Conservation (phyloP, 176 grass and related monocot genomes). For the Oryza glaberrima region DNA sequence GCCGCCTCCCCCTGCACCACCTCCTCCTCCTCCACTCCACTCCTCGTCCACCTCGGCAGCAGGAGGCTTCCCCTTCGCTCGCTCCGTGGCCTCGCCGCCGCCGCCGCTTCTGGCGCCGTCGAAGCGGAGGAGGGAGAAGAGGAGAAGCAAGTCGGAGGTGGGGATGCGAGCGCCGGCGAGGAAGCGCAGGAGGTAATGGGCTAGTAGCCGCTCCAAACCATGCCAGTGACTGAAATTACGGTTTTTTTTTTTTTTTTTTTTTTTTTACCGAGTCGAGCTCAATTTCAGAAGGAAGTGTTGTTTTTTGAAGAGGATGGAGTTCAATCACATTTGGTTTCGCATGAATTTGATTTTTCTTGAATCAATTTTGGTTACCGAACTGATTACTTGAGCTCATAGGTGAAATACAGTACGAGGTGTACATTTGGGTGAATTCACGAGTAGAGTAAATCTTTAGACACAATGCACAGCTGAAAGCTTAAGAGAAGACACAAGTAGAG, state of each 20-base stretch:
- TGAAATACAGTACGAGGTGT: not conserved
- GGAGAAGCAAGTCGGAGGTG: slow-evolving; percentile 2
- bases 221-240: not conserved
- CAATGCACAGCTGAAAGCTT: not conserved
- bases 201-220: not conserved
- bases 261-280: not conserved
- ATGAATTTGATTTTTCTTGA: not conserved
- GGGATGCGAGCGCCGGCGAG: not conserved
- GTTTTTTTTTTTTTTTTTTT: not conserved
- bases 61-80: slow-evolving; percentile 25
- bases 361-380: not conserved
- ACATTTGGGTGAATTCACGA: not conserved
- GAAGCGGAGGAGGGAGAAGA: slow-evolving; percentile 37
- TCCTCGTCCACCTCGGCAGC: not conserved
- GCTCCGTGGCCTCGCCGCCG: slow-evolving; percentile 37
- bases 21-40: not conserved
- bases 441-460: not conserved
- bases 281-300: not conserved
- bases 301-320: not conserved
- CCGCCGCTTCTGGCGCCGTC: slow-evolving; percentile 36
- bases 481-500: not conserved
- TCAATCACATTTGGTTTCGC: not conserved
- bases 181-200: slow-evolving; percentile 46
- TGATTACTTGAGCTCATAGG: not conserved
- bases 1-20: not conserved